Percentiles rank a stretch among this genome's conserved stretches.
phyloP scores from a whole-genome alignment of 768 basidiomycete genomes.

The Sarcodon aspratus region DNA sequence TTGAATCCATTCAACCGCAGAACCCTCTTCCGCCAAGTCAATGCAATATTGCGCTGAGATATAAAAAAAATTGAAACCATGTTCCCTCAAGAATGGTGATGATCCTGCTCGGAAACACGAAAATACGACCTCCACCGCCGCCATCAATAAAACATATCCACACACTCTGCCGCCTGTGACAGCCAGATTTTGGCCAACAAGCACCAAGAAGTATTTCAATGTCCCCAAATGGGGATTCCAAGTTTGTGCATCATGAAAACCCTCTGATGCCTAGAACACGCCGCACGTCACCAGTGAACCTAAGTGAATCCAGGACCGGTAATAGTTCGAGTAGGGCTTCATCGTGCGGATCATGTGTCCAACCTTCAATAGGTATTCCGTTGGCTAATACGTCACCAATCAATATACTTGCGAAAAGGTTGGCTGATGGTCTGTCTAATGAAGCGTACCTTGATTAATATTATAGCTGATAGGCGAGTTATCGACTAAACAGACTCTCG shows the following conservation, averaged over 20 bases:
- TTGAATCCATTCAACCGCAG: too few species aligned
- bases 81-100: too few species aligned
- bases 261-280: constrained; percentile 73
- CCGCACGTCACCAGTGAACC: constrained; percentile 94
- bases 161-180: too few species aligned
- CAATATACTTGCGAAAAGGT: background rate
- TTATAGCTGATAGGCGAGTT: constrained; percentile 92
- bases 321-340: constrained; percentile 93
- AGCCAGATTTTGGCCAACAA: too few species aligned
- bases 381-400: constrained; percentile 48
- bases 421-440: background rate
- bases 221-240: too few species aligned
- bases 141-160: too few species aligned
- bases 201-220: too few species aligned
- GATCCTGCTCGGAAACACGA: too few species aligned
- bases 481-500: constrained; percentile 91
- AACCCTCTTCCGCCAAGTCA: too few species aligned
- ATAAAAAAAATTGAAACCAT: too few species aligned
- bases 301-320: constrained; percentile 89
- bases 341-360: constrained; percentile 96
- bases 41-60: too few species aligned
- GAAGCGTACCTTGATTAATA: constrained; percentile 72
- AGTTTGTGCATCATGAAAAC: constrained; percentile 22
- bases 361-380: constrained; percentile 97
- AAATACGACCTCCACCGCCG: too few species aligned